Evolutionary conservation across 768 basidiomycete genomes (phyloP).

Genomic region (Phylloporus sp.): DNA sequence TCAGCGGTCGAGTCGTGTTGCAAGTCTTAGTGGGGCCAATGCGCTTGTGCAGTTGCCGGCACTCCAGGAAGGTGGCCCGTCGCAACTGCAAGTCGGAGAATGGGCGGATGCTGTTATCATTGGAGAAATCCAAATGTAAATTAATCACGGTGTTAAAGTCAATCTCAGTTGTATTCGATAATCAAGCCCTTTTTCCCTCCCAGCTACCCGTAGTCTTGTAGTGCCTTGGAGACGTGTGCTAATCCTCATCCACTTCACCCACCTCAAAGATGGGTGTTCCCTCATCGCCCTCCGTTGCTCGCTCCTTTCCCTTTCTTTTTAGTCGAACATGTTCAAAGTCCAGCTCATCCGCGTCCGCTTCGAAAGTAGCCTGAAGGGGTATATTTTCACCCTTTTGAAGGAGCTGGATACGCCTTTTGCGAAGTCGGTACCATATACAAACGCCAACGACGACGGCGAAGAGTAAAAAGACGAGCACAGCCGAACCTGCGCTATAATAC

Average conservation of each 20-base stretch:
- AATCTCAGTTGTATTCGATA: neutral
- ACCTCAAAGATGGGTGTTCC: slow-evolving; percentile 52
- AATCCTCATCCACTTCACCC: slow-evolving; percentile 48
- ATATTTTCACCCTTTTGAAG: slow-evolving; percentile 43
- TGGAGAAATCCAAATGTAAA: slow-evolving; percentile 51
- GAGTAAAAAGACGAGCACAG: slow-evolving; percentile 76
- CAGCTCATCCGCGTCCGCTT: slow-evolving; percentile 38
- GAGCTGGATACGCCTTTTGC: slow-evolving; percentile 27
- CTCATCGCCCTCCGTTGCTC: slow-evolving; percentile 31
- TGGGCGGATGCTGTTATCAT: slow-evolving; percentile 60
- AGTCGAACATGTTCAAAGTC: slow-evolving; percentile 38
- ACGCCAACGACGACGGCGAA: slow-evolving; percentile 62
- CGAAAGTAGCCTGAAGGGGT: slow-evolving; percentile 48
- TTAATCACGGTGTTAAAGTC: neutral
- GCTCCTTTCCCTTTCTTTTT: slow-evolving; percentile 47
- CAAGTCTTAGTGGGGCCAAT: slow-evolving; percentile 78
- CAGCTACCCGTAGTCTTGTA: too few relatives aligned
- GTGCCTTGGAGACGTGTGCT: slow-evolving; percentile 5
- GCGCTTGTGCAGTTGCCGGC: slow-evolving; percentile 69
- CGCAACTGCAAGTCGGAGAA: slow-evolving; percentile 49
- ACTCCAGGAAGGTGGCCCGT: slow-evolving; percentile 30
- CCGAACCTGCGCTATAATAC: slow-evolving; percentile 93
- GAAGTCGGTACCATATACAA: slow-evolving; percentile 74
- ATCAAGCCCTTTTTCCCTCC: neutral
- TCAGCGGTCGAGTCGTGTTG: slow-evolving; percentile 78